These are phyloP conservation scores for Yarrowia sp. DNA, from an alignment of 805 yeast genomes.

Conservation along the genomic window DNA sequence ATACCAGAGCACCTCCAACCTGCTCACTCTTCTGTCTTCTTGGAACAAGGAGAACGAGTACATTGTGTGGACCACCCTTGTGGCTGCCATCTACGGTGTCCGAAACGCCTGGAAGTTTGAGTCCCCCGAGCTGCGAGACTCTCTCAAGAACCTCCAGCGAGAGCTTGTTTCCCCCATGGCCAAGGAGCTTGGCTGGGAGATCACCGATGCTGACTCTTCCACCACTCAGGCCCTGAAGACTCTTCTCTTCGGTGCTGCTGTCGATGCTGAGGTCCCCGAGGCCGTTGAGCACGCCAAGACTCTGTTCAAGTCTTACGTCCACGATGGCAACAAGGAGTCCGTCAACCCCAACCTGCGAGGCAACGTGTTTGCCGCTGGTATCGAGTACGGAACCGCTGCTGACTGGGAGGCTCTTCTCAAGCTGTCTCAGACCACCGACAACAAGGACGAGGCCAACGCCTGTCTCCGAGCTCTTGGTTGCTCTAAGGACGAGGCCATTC, in stretches of 20 bases:
- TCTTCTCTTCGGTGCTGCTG: conserved; percentile 55
- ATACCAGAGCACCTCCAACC: conserved; percentile 56
- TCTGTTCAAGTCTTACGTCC: conserved; percentile 60
- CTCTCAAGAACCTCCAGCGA: conserved; percentile 56
- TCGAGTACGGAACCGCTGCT: conserved; percentile 65
- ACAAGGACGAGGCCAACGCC: conserved; percentile 70
- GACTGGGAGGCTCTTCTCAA: conserved; percentile 68
- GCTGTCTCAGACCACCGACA: conserved; percentile 65
- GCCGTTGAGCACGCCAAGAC: conserved; percentile 49
- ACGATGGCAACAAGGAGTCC: conserved; percentile 67
- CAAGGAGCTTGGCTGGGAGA: conserved; percentile 68
- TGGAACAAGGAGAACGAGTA: conserved; percentile 61
- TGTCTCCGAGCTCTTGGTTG: conserved; percentile 76
- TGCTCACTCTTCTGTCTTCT: conserved; percentile 57
- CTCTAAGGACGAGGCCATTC: conserved; percentile 60
- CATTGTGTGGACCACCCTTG: conserved; percentile 61
- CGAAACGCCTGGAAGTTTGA: conserved; percentile 60
- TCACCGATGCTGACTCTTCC: conserved; percentile 61
- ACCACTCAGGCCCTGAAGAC: conserved; percentile 71
- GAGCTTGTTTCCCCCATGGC: conserved; percentile 64
- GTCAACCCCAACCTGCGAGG: conserved; percentile 77
- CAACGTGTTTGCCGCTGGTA: conserved; percentile 69
- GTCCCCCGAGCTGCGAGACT: conserved; percentile 52
- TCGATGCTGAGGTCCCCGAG: conserved; percentile 49
- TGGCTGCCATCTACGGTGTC: conserved; percentile 54